These are phyloP conservation scores for Bombardia bombarda DNA, from an alignment of 495 filamentous ascomycete genomes.

Conservation along the genomic window DNA sequence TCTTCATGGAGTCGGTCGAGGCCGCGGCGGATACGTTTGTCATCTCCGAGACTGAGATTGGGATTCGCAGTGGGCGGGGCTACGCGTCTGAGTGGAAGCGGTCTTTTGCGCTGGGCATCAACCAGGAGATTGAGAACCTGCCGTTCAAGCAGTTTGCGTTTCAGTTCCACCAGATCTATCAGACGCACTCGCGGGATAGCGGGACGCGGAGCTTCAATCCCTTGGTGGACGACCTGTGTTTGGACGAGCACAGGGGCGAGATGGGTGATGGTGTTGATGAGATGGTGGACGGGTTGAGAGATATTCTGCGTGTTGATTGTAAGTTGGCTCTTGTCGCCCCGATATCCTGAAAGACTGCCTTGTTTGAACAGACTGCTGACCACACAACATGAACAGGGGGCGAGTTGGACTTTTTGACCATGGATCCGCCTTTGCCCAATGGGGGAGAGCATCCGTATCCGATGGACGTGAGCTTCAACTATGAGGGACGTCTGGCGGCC, in stretches of 20 bases:
- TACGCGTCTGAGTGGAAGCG: conserved; percentile 20
- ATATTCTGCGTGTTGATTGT: conserved; percentile 33
- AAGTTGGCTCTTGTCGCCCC: conserved; percentile 8
- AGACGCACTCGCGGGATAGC: conserved; percentile 37
- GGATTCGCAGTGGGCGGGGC: conserved; percentile 21
- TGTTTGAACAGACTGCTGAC: conserved; percentile 11
- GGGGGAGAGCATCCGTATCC: conserved; percentile 35
- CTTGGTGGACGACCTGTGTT: conserved; percentile 25
- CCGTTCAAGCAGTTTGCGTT: conserved; percentile 45
- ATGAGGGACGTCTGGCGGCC: conserved; percentile 39
- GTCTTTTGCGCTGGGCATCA: conserved; percentile 31
- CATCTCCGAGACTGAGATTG: conserved; percentile 38
- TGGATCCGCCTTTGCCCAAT: conserved; percentile 36
- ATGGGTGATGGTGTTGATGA: conserved; percentile 29
- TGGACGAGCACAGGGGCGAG: conserved; percentile 22
- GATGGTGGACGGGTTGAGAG: conserved; percentile 34
- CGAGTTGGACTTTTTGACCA: conserved; percentile 39
- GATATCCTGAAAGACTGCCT: neutral
- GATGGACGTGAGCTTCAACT: conserved; percentile 35
- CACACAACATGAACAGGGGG: conserved; percentile 20
- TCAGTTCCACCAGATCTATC: conserved; percentile 48
- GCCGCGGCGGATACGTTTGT: conserved; percentile 41
- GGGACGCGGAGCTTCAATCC: conserved; percentile 37
- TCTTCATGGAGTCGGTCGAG: conserved; percentile 46
- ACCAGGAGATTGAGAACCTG: conserved; percentile 39